Conservation (phyloP, 805 yeast species). For the Yueomyces sp. region DNA sequence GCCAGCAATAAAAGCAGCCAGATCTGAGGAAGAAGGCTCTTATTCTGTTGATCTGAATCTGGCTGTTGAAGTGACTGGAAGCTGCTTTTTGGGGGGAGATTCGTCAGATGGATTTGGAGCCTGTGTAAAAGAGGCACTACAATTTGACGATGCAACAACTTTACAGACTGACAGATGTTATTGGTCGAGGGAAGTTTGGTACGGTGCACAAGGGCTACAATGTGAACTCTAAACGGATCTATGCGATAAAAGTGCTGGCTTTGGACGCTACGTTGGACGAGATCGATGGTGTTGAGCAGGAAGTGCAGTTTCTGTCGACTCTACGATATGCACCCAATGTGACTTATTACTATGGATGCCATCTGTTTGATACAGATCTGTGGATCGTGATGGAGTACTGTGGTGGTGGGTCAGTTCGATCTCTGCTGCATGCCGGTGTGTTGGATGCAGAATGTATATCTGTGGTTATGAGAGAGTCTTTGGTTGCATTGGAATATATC, state of each 20-base stretch:
- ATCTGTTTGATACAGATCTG: constrained; percentile 72
- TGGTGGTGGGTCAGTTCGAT: constrained; percentile 89
- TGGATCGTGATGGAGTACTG: constrained; percentile 98
- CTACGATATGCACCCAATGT: constrained; percentile 80
- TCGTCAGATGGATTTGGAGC: too few species aligned
- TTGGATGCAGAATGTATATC: constrained; percentile 67
- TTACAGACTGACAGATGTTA: constrained; percentile 67
- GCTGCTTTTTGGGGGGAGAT: too few species aligned
- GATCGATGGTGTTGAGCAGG: constrained; percentile 87
- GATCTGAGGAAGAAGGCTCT: too few species aligned
- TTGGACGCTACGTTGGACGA: constrained; percentile 91
- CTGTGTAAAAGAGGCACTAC: too few species aligned
- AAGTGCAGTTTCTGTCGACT: constrained; percentile 73
- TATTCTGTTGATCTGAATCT: too few species aligned
- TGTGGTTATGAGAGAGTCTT: constrained; percentile 67
- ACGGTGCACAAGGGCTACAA: constrained; percentile 82
- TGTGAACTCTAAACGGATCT: constrained; percentile 56
- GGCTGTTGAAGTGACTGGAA: too few species aligned
- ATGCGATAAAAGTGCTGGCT: constrained; percentile 87
- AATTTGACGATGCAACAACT: not conserved
- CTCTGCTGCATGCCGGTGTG: constrained; percentile 75
- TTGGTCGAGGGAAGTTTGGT: constrained; percentile 96
- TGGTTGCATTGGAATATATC: constrained; percentile 64
- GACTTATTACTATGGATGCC: constrained; percentile 83
- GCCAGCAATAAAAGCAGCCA: too few species aligned